Evolutionary conservation across 2,329 filamentous ascomycete genomes (phyloP), one percentile per base, ranked within the genome.

Genomic region (Monosporascus sp.): DNA sequence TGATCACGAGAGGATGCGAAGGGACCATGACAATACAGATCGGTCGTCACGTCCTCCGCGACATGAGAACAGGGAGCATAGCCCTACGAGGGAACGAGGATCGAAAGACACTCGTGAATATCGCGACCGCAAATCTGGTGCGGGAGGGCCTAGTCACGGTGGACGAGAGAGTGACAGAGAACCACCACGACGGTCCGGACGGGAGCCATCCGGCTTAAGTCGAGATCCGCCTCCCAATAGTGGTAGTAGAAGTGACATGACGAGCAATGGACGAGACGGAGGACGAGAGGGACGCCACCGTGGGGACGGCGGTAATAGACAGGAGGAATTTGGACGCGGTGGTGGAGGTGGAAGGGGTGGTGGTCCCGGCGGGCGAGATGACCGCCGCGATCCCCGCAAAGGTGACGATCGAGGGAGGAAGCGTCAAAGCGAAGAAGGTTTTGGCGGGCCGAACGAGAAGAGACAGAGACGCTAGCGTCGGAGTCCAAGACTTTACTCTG

Each of bases 51-150:
- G 61, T 58, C 62, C 60, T 48, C 75, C 65, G 22, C 72, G 77
- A n/a, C 74, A 78, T 27, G 72, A 68, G 58, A 81, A 79, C 55
- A 74, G 76, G 39, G 79, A 81, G 48, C 72, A 74, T 22, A 79
- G 72, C 54, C 62, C 69, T 6, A 72, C 72, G 14, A 72, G 77
- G 38, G 78, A 80, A 9, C 69, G 74, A 24, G 74, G 78, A 17
- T 56, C 64, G 25, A 68, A 66, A 53, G 64, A 67, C 2, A 57
- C 62, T 44, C 62, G 63, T 25, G 65, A 68, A 17, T 62, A 64
- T 46, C 56, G 66, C 50, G 60, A 66, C 22, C 62, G 60, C 14
- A 68, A 65, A 45, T 60, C 64, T 5, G 58, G 60, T 31, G 57
- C 60, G 15, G 62, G 60, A 1, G 54, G 60, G 3, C 55, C 62